A percentile compares a stretch with the other conserved stretches of the same genome.
Evolutionary conservation across 345 rosid genomes (phyloP).

Genomic region (Salix udensis): DNA sequence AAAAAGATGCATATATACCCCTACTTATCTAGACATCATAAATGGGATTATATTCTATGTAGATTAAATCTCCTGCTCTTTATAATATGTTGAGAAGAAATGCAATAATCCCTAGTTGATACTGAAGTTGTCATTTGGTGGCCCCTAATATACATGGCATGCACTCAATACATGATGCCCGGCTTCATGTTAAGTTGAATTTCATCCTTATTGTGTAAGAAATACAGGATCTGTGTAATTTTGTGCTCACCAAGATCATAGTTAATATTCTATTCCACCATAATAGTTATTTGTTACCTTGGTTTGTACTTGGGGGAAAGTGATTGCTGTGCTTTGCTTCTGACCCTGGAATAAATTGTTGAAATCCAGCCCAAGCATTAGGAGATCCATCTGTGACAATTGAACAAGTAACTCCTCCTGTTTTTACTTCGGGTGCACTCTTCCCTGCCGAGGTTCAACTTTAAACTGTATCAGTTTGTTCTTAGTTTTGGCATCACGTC

Average conservation of each 20-base stretch:
- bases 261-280: not conserved
- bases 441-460: constrained; percentile 76
- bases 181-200: not conserved
- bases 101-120: not conserved
- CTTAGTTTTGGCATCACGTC: not conserved
- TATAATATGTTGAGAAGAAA: not conserved
- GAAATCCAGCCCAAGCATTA: constrained; percentile 62
- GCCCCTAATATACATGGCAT: not conserved
- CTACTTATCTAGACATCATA: not conserved
- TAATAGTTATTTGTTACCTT: not conserved
- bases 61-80: not conserved
- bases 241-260: not conserved
- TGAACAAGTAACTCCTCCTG: constrained; percentile 78
- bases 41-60: not conserved
- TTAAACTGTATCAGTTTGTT: not conserved
- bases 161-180: not conserved
- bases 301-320: no score
- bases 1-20: not conserved
- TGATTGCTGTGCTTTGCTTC: constrained; percentile 1
- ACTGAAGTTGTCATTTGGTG: no score
- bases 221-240: not conserved
- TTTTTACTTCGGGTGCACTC: constrained; percentile 70
- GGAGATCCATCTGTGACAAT: constrained; percentile 78
- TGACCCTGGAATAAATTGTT: not conserved
- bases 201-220: not conserved